Conservation (phyloP, 371 early-diverging fungal genomes). For the Mycotypha africana region DNA sequence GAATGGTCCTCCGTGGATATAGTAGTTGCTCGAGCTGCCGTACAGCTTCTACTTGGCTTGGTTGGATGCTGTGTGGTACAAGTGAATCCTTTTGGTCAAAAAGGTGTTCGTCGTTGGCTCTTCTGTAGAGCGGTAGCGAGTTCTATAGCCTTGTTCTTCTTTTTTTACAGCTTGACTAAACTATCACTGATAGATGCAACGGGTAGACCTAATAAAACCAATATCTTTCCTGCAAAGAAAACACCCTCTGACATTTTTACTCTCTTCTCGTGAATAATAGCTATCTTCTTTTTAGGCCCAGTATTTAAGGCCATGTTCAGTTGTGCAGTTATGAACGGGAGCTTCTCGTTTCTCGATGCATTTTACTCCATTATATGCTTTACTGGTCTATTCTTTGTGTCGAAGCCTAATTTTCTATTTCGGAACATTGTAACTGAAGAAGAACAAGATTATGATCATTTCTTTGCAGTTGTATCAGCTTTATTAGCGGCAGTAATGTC, state of each 20-base stretch:
- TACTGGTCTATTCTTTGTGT: conserved; percentile 57
- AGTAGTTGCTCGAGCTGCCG: conserved; percentile 62
- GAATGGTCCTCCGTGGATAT: conserved; percentile 60
- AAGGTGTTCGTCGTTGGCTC: conserved; percentile 45
- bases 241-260: too few relatives aligned
- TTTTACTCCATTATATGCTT: conserved; percentile 49
- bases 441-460: conserved; percentile 6
- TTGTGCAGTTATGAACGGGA: conserved; percentile 50
- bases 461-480: conserved; percentile 35
- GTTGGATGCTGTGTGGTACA: conserved; percentile 41
- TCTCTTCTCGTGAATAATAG: too few relatives aligned
- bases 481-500: conserved; percentile 53
- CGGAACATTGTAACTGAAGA: conserved; percentile 1
- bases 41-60: conserved; percentile 57
- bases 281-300: conserved; percentile 72
- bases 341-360: conserved; percentile 51
- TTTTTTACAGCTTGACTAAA: conserved; percentile 62
- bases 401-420: conserved; percentile 59
- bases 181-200: conserved; percentile 75
- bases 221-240: too few relatives aligned
- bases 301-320: conserved; percentile 70
- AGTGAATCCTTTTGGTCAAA: conserved; percentile 53
- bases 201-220: conserved; percentile 26
- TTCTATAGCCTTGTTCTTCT: conserved; percentile 57
- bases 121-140: conserved; percentile 61